Conservation (phyloP, 768 basidiomycete species). For the Scleroderma bovista region DNA sequence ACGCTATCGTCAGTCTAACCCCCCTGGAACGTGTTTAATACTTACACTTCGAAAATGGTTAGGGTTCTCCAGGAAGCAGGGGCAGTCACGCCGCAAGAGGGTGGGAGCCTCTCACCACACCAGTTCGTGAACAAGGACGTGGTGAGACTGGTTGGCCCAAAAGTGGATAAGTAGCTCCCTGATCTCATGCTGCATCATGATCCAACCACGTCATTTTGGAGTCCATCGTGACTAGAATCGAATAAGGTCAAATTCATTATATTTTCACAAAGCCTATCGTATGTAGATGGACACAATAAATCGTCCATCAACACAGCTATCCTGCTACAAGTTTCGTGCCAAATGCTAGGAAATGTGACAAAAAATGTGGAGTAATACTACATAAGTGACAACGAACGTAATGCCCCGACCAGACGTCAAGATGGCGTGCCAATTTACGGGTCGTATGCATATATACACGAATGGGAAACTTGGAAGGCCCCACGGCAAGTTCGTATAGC, state of each 20-base stretch:
- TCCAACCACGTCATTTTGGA: no score
- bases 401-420: no score
- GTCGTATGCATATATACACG: conserved; percentile 1
- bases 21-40: conserved; percentile 1
- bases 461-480: background rate
- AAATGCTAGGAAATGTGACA: no score
- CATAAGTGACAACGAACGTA: background rate
- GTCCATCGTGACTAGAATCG: no score
- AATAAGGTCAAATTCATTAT: no score
- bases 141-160: background rate
- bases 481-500: background rate
- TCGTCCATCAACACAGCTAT: no score
- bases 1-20: conserved; percentile 56
- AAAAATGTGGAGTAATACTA: no score
- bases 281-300: no score
- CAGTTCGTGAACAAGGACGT: conserved; percentile 48
- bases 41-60: conserved; percentile 3
- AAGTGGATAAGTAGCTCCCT: background rate
- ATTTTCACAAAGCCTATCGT: no score
- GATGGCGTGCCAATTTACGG: no score
- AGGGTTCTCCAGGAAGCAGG: conserved; percentile 72
- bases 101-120: conserved; percentile 44
- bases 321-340: no score
- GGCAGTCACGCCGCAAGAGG: conserved; percentile 49
- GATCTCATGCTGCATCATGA: no score